Base-by-base conservation (phyloP, 208 protist genomes). In the Leishmania tropica region DNA sequence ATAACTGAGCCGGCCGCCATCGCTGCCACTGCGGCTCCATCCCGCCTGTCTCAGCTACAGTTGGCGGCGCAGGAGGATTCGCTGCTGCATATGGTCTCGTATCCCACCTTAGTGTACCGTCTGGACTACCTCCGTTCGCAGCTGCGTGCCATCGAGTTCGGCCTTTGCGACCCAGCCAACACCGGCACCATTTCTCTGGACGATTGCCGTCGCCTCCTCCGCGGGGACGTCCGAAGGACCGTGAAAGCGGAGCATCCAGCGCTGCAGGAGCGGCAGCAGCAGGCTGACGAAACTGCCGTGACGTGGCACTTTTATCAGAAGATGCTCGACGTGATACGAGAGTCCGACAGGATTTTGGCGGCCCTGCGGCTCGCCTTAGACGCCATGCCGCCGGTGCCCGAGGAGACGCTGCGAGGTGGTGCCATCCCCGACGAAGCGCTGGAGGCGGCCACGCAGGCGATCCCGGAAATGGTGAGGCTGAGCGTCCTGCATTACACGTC, bases 261-360 rank as follows among this genome's bases (percentile, higher is more conserved):
- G 51, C 62, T 24, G 62, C 31, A 31, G 5, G 10, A 68, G n/a
- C 60, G n/a, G 15, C n/a, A 42, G 15, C 19, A 19, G 5, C 48
- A 58, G 48, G 72, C 10, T 21, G 53, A 35, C 19, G 35, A 70
- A 17, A 70, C 35, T 6, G 15, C 28, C 4, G 79, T 94, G 53
- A 86, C 85, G 51, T 96, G 90, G 89, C 88, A 93, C 53, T 85
- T 89, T 24, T 96, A 93, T 71, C 83, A 92, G 68, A 93, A 89
- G 47, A 40, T 94, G 28, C 89, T 96, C 79, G 91, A 96, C 72
- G 78, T 96, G 28, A 84, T 96, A 74, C 86, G 68, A 11, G 93
- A 94, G 78, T 85, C 78, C n/a, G 88, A 94, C 53, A 71, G 15
- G 47, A 85, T 92, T 47, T 51, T 88, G 75, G 83, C 75, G 17